Base-by-base conservation (phyloP, 208 protist genomes). In the Strigomonas oncopelti region DNA sequence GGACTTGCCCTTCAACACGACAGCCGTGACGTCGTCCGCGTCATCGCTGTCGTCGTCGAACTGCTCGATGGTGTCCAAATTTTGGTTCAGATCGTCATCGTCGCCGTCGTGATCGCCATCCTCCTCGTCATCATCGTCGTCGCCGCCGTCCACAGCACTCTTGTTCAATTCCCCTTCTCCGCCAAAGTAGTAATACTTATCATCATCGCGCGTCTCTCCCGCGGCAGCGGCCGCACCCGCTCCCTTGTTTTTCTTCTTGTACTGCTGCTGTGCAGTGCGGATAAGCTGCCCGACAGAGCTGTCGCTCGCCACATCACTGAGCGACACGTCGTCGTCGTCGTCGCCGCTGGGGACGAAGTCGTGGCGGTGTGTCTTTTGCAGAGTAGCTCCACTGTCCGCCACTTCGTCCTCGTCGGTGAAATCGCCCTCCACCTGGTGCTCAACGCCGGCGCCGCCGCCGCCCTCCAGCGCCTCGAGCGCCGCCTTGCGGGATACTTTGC, bases 401-500 rank as follows among this genome's bases (percentile, higher is more conserved):
- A n/a, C 60, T 2, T 48, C 42, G 42, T 65, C 20, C 56, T 84
- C 69, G 38, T 60, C 51, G 29, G 75, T 71, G 34, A 69, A 71
- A 25, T 77, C 53, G 29, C 71, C 18, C 8, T 79, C 67, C 1
- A 70, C 65, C 16, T 66, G 69, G n/a, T n/a, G n/a, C n/a, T n/a
- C 5, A 57, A 62, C 20, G 57, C 51, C 27, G 54, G n/a, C n/a
- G n/a, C n/a, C n/a, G 16, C 42, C 42, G 78, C 22, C 66, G 71
- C 22, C 72, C 80, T 0, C 72, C 77, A 54, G 66, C 18, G 89
- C 80, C 42, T 90, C 74, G 25, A 95, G 75, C 7, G 81, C 77
- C 5, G 62, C 73, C 52, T 87, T 90, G 58, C 83, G 87, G 38
- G 85, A 78, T 24, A 92, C 74, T 31, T 82, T 81, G 36, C 90